Evolutionary conservation across 331 rosid genomes (phyloP).

Genomic region (Malus hybrid): DNA sequence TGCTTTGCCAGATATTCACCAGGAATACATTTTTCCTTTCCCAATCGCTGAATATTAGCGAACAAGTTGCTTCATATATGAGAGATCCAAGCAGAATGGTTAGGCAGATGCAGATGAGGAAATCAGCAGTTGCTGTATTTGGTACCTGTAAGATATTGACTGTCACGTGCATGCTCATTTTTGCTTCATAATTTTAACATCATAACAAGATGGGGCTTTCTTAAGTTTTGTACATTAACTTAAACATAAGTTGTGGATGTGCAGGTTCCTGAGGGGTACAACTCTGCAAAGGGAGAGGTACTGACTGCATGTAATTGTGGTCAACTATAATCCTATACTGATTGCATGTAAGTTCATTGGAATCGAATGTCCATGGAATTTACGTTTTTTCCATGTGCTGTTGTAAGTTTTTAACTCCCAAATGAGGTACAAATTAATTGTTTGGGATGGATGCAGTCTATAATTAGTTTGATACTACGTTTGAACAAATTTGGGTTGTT

Average conservation of each 20-base stretch:
- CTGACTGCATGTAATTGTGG: too few relatives aligned
- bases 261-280: constrained; percentile 37
- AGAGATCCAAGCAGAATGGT: constrained; percentile 93
- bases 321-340: too few relatives aligned
- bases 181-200: background rate
- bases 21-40: background rate
- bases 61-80: constrained; percentile 81
- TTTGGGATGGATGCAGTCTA: too few relatives aligned
- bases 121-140: constrained; percentile 47
- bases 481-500: too few relatives aligned
- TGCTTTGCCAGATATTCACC: background rate
- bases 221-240: background rate
- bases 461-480: background rate
- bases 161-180: too few relatives aligned
- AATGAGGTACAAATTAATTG: too few relatives aligned
- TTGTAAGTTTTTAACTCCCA: background rate
- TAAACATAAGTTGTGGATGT: constrained; percentile 6
- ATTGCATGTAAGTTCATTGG: too few relatives aligned
- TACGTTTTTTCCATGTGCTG: background rate
- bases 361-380: background rate
- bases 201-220: background rate
- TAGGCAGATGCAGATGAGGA: constrained; percentile 72
- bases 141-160: constrained; percentile 51
- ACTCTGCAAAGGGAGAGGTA: constrained; percentile 29
- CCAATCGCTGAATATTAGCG: constrained; percentile 52